Percentiles rank a stretch among this genome's conserved stretches.
Evolutionary conservation across 768 basidiomycete species (phyloP).

Genomic region (Scleroderma bovista): DNA sequence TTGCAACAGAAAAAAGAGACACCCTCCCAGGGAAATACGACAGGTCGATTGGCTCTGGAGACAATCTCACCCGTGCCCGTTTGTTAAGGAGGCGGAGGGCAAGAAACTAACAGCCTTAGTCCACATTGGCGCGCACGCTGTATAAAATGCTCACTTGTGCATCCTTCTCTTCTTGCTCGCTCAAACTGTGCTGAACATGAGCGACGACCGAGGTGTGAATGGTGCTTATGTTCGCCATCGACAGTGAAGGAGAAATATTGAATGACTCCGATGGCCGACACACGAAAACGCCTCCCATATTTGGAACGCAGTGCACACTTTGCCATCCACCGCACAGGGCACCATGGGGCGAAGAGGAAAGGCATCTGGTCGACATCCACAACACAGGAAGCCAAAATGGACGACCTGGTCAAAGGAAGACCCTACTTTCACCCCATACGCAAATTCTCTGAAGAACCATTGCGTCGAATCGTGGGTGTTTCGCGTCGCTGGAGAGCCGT

Average conservation of each 20-base stretch:
- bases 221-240: constrained; percentile 30
- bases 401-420: no score
- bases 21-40: constrained; percentile 38
- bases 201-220: constrained; percentile 19
- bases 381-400: no score
- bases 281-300: background rate
- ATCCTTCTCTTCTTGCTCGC: constrained; percentile 24
- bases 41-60: constrained; percentile 43
- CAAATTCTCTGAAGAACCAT: no score
- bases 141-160: constrained; percentile 20
- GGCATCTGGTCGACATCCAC: no score
- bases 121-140: background rate
- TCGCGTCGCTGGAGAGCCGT: no score
- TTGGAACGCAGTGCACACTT: no score
- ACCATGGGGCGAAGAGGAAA: no score
- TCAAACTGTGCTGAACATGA: constrained; percentile 20
- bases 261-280: no score
- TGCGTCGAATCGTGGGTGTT: no score
- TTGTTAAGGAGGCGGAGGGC: constrained; percentile 45
- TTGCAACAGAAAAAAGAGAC: constrained; percentile 53
- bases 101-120: constrained; percentile 30
- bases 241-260: background rate
- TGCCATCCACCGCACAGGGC: no score
- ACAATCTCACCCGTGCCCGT: constrained; percentile 59
- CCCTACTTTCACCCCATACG: no score